Percentiles rank a stretch among this genome's conserved stretches.
These are phyloP conservation scores for Salisapilia sapeloensis DNA, from an alignment of 352 stramenopile species.

Conservation along the genomic window DNA sequence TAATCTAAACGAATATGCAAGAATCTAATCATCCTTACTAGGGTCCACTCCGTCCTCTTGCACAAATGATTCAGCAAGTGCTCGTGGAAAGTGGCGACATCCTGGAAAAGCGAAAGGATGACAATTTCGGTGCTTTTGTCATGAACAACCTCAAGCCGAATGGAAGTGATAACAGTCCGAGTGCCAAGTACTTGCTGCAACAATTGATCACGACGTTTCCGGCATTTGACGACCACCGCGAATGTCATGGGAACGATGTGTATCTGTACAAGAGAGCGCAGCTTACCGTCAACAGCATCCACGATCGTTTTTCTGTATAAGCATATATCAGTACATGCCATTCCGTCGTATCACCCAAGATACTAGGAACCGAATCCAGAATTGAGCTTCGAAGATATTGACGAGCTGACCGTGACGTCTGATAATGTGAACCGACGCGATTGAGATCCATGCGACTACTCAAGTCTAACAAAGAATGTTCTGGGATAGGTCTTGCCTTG, in stretches of 20 bases:
- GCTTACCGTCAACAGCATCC: conserved; percentile 23
- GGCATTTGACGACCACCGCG: conserved; percentile 48
- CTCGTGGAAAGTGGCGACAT: conserved; percentile 43
- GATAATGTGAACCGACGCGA: conserved; percentile 28
- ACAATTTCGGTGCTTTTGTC: conserved; percentile 63
- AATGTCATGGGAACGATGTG: conserved; percentile 20
- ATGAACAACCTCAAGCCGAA: conserved; percentile 19
- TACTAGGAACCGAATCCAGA: conserved; percentile 21
- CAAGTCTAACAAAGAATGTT: conserved; percentile 1
- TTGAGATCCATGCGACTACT: background rate
- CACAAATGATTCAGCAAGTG: conserved; percentile 34
- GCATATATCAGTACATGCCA: background rate
- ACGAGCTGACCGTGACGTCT: conserved; percentile 35
- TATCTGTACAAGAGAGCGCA: conserved; percentile 65
- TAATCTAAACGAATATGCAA: background rate
- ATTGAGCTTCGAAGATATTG: conserved; percentile 40
- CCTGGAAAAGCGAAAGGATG: conserved; percentile 23
- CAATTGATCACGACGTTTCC: conserved; percentile 36
- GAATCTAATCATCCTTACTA: conserved; percentile 5
- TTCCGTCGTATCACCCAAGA: background rate
- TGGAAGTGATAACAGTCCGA: conserved; percentile 9
- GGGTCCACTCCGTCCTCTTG: conserved; percentile 50
- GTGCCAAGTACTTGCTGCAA: conserved; percentile 31
- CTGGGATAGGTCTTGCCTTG: conserved; percentile 37
- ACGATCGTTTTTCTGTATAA: conserved; percentile 47